Base-by-base conservation (phyloP, 352 stramenopile species). In the Phytophthora sp. region DNA sequence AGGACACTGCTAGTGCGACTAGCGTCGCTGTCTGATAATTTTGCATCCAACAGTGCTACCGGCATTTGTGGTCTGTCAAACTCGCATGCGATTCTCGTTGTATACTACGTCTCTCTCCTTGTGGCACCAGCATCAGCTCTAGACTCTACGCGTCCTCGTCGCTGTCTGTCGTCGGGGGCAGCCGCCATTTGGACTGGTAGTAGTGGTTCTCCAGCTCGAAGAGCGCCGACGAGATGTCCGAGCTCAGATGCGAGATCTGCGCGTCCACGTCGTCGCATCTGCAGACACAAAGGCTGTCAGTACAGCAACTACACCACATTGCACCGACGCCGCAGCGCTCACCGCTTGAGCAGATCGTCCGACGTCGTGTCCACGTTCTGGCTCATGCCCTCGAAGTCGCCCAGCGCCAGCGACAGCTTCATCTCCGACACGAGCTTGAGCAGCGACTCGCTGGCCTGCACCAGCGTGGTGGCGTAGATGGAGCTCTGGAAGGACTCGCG, bases 361-460 rank as follows among this genome's bases (percentile, higher is more conserved):
- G 75, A 76, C 8, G 78, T 91, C 34, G 77, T 63, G 61, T 94
- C 85, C 3, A 92, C 77, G n/a, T 81, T 90, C 66, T 92, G 84
- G 55, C 88, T 94, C 82, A 92, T 94, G 56, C 83, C 84, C 66
- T 94, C 85, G 48, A 94, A 94, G 60, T 92, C 85, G 5, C 84
- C 82, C 4, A 94, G 70, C 28, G 84, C 84, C 13, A 94, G 69
- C 11, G 80, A 87, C 39, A 94, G 58, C 69, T 94, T 94, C 69
- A 94, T 86, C 62, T 94, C 85, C 15, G 85, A 84, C 32, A 94
- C 78, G 37, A 92, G 77, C 35, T 91, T 91, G 17, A 94, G 71
- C 45, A 94, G 72, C 30, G 83, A 88, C 59, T 94, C 85, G 56
- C 82, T 91, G 13, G 85, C 85, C 62, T 94, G 85, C 24, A 89